A percentile compares a stretch with the other conserved stretches of the same genome.
Conservation (phyloP, 1,139 yeast genomes). For the Yamadazyma atmosphaerica region DNA sequence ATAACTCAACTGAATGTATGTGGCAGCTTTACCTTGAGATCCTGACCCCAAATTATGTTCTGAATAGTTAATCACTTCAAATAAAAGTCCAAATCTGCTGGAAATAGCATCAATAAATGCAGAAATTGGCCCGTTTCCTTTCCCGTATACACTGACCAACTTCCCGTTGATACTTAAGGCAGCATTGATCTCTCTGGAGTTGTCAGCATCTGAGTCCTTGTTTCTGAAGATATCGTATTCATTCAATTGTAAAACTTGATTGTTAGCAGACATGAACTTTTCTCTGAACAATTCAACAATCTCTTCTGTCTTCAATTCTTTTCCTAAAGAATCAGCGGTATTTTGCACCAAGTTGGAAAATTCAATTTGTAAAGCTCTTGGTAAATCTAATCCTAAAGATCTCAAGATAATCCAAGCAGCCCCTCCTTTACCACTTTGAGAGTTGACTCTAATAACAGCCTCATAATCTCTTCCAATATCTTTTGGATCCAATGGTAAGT, state of each 20-base stretch:
- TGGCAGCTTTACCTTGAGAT: conserved; percentile 83
- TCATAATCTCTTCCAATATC: conserved; percentile 97
- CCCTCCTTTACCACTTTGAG: conserved; percentile 98
- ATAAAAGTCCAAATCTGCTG: conserved; percentile 50
- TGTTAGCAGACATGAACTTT: conserved; percentile 58
- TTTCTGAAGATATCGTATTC: conserved; percentile 50
- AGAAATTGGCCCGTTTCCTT: conserved; percentile 95
- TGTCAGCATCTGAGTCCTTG: conserved; percentile 15
- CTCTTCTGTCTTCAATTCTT: conserved; percentile 79
- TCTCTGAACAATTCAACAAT: conserved; percentile 72
- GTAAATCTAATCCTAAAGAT: conserved; percentile 85
- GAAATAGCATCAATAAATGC: conserved; percentile 81
- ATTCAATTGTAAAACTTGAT: conserved; percentile 41
- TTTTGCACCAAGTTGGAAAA: conserved; percentile 83
- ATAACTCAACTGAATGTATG: conserved; percentile 71
- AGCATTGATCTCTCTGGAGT: conserved; percentile 33
- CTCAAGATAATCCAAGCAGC: conserved; percentile 96
- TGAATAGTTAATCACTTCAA: conserved; percentile 80
- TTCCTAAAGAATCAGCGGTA: conserved; percentile 79
- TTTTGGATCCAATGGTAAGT: conserved; percentile 93
- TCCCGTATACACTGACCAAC: conserved; percentile 54
- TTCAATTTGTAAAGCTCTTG: conserved; percentile 87
- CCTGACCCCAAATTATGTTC: conserved; percentile 94
- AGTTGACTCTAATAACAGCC: conserved; percentile 96
- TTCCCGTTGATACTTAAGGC: conserved; percentile 49